Evolutionary conservation across 1,139 yeast genomes (phyloP), one percentile per base, ranked within the genome.

Genomic region (Sugiyamaella novakii): DNA sequence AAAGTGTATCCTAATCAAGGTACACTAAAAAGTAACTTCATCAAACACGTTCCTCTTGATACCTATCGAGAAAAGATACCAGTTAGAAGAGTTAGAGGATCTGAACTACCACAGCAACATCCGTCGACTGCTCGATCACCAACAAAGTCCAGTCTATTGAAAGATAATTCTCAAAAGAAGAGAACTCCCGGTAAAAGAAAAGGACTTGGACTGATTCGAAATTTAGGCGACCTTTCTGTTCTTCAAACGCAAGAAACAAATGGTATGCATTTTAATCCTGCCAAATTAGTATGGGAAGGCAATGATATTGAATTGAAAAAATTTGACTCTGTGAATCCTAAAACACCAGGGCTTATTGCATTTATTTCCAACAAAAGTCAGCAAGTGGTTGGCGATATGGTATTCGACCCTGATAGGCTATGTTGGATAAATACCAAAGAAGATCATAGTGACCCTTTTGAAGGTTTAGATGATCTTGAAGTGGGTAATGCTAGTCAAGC

Each of bases 211-310:
- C 53, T 71, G 35, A 71, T 70, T 24, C 63, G 66, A 46, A 69
- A 68, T 31, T 53, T 71, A 39, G 70, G 67, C 10, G 56, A 58
- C 8, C 64, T 70, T 1, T 59, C 56, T 8, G 46, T 54, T 7
- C 41, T 57, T 27, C n/a, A n/a, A n/a, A n/a, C n/a, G n/a, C 38
- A 43, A 24, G 31, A 67, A 67, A 7, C 65, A 63, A 39, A 42
- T 34, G 46, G 46, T 3, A 83, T 83, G 89, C 74, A 69, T 44
- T 82, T 74, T 57, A 81, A 83, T 57, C 75, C 81, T 3, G 62
- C 62, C 12, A 71, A 74, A 29, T 74, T 73, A 50, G 66, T 68
- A 35, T 83, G 89, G 89, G 88, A 83, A 61, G 89, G 89, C 2
- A 83, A 83, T 58, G 85, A 83, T 41, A 71, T 71, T 17, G 87